Conservation (phyloP, 495 filamentous ascomycete genomes). For the Lasiosphaeriaceae sp. region DNA sequence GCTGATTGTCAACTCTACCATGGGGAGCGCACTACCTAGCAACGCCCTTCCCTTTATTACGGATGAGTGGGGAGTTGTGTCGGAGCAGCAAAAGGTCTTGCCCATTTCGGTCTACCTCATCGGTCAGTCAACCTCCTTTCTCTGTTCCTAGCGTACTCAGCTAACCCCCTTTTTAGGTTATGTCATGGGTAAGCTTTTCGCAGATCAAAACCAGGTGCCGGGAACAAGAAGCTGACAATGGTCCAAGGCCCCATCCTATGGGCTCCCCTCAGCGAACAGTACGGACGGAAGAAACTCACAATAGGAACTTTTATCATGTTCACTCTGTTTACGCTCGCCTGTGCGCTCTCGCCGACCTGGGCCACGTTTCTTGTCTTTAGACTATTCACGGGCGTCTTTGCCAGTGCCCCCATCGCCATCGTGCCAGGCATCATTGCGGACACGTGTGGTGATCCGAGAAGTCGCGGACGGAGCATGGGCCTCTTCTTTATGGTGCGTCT, state of each 20-base stretch:
- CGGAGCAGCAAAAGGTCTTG: slow-evolving; percentile 57
- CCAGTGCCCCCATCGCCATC: slow-evolving; percentile 64
- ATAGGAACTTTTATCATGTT: slow-evolving; percentile 59
- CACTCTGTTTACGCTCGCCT: slow-evolving; percentile 64
- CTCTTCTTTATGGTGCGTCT: slow-evolving; percentile 61
- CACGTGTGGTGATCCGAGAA: slow-evolving; percentile 51
- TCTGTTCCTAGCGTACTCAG: neutral
- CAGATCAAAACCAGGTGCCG: no score
- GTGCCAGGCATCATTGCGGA: slow-evolving; percentile 74
- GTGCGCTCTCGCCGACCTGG: slow-evolving; percentile 67
- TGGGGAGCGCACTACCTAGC: slow-evolving; percentile 64
- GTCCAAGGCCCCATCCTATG: slow-evolving; percentile 50
- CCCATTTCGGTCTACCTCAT: slow-evolving; percentile 73
- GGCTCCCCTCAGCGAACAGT: slow-evolving; percentile 67
- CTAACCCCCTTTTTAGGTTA: slow-evolving; percentile 14
- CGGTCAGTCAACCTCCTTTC: slow-evolving; percentile 27
- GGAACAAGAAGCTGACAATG: no score
- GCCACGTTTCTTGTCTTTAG: slow-evolving; percentile 64
- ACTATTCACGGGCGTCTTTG: slow-evolving; percentile 59
- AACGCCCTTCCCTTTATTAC: slow-evolving; percentile 58
- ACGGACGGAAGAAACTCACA: slow-evolving; percentile 63
- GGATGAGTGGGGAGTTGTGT: slow-evolving; percentile 54
- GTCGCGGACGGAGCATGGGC: slow-evolving; percentile 66
- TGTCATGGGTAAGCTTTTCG: slow-evolving; percentile 19
- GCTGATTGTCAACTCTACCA: slow-evolving; percentile 70